These are phyloP conservation scores for Butyriboletus appendiculatus DNA, from an alignment of 1,284 basidiomycete species.

Conservation along the genomic window DNA sequence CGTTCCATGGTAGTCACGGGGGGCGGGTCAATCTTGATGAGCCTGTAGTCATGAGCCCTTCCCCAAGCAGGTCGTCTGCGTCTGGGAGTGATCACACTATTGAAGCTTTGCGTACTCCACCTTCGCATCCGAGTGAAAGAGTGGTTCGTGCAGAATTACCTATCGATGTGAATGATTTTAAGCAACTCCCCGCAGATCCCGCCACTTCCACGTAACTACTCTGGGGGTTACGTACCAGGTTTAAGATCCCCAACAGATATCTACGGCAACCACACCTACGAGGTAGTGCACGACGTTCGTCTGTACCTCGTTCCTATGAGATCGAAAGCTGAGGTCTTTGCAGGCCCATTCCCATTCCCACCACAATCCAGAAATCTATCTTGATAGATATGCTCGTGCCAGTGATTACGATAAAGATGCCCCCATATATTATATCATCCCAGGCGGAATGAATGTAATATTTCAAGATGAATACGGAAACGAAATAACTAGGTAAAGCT, in stretches of 20 bases:
- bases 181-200: conserved; percentile 25
- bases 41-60: conserved; percentile 27
- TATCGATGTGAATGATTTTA: not conserved
- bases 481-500: conserved; percentile 59
- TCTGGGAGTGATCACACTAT: conserved; percentile 35
- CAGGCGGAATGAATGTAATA: conserved; percentile 63
- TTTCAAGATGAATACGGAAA: conserved; percentile 68
- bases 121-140: conserved; percentile 27
- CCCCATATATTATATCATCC: conserved; percentile 62
- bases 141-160: conserved; percentile 21
- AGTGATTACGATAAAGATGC: conserved; percentile 32
- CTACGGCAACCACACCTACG: conserved; percentile 25
- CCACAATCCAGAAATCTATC: conserved; percentile 19
- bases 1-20: conserved; percentile 25
- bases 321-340: conserved; percentile 11
- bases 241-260: conserved; percentile 34
- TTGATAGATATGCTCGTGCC: conserved; percentile 26
- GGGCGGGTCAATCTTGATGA: conserved; percentile 20
- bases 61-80: conserved; percentile 24
- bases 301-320: not conserved
- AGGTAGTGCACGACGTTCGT: conserved; percentile 21
- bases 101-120: conserved; percentile 27
- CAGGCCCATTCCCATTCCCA: conserved; percentile 24
- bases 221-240: conserved; percentile 18
- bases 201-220: conserved; percentile 28